Base-by-base conservation (phyloP, 169 alveolate species). In the Eimeria maxima region DNA sequence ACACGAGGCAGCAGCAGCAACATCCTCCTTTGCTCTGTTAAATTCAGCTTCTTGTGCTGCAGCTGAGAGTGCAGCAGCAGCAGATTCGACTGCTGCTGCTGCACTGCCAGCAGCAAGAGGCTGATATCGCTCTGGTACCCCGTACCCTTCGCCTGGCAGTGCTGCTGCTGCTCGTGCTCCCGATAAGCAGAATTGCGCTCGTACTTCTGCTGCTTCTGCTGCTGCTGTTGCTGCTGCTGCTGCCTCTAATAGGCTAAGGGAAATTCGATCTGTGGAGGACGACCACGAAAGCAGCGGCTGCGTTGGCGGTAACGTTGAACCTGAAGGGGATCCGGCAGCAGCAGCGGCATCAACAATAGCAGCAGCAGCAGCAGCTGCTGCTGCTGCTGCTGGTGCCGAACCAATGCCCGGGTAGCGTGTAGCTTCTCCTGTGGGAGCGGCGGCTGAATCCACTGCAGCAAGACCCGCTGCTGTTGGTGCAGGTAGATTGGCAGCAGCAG, bases 111-210 rank as follows among this genome's bases (percentile, higher is more conserved):
- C 42, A 29, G 47, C 81, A 24, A 24, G 47, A 38, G 3, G 47
- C 47, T 71, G 53, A 42, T 10, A 13, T 53, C 60, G 60, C 13
- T 53, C 60, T 53, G 60, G 13, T 53, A 53, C 60, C 18, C 60
- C 60, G 13, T 53, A 60, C 69, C 8, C 69, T 11, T 45, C 42
- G 33, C 33, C 63, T 38, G 16, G 60, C 27, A 8, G 6, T 11
- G 87, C 87, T 76, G 87, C 87, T 11, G 87, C 87, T 6, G 87
- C 87, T n/a, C 63, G 38, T 20, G 87, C 33, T 71, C 69, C 69
- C 69, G 18, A 60, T 16, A 6, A 13, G 69, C 11, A 60, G 69
- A 60, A 16, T 11, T 16, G 8, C 1, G 42, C 45, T 16, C 11
- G 50, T 69, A 14, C 80, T 69, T n/a, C 80, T 1, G 47, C 47